Conservation (phyloP, 169 alveolate genomes). For the Blepharisma undulans region DNA sequence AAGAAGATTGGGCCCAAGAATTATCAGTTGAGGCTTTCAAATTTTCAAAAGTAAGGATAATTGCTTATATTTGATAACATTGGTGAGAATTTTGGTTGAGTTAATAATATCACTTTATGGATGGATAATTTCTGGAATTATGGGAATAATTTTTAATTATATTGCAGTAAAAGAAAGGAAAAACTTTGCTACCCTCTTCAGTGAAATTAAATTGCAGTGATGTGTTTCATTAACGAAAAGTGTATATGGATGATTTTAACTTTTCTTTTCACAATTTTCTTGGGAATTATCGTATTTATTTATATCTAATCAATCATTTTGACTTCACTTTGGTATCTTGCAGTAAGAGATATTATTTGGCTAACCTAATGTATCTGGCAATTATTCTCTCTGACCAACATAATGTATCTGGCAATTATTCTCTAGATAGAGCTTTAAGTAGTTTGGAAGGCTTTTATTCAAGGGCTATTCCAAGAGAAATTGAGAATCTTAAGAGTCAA, state of each 20-base stretch:
- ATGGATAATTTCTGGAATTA: constrained; percentile 47
- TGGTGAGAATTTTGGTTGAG: constrained; percentile 32
- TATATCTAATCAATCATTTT: background rate
- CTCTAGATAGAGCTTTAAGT: constrained; percentile 20
- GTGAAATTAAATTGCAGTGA: constrained; percentile 78
- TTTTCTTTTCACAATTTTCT: background rate
- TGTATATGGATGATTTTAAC: background rate
- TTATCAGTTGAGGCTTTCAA: constrained; percentile 41
- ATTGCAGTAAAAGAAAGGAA: constrained; percentile 68
- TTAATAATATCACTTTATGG: constrained; percentile 56
- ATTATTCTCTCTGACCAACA: background rate
- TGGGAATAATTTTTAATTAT: constrained; percentile 45
- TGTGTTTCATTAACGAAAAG: constrained; percentile 70
- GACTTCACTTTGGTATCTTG: background rate
- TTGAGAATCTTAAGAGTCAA: background rate
- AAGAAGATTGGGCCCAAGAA: constrained; percentile 51
- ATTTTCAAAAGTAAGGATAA: constrained; percentile 15
- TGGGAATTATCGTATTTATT: background rate
- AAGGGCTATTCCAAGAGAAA: background rate
- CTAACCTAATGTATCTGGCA: background rate
- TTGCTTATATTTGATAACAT: constrained; percentile 20
- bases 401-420: background rate
- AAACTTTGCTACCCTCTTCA: constrained; percentile 55
- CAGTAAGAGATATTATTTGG: background rate
- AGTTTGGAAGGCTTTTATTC: background rate